Evolutionary conservation across 345 rosid genomes (phyloP), one percentile per base, ranked within the genome.

Genomic region (Raphanus raphanistrum): DNA sequence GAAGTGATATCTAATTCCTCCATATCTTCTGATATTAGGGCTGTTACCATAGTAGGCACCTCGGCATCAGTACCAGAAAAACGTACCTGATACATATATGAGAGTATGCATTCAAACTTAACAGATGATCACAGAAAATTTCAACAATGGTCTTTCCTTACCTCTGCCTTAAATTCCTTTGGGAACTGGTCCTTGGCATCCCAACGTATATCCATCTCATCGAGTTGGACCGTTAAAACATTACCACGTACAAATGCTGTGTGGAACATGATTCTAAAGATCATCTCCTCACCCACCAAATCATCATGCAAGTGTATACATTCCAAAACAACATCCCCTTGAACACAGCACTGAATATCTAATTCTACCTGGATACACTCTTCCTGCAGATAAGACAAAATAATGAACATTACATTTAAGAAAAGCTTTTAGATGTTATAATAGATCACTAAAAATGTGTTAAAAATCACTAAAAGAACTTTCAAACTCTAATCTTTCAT

Each of bases 291-390:
- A 11, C 63, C 84, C 26, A 84, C 80, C 79, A 89, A 76, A 80
- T 90, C 92, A 59, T 91, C 96, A 62, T 86, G 87, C 84, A 89
- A 87, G 80, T 90, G 90, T 83, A 89, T 76, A 72, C 97, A 95
- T 86, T 95, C 99, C 60, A 95, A 80, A 84, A 92, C 98, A 71
- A 95, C 90, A 82, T 95, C 99, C 68, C 99, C 98, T 85, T 90
- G 97, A 73, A 95, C 85, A 63, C 82, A 94, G 79, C 96, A 92
- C 58, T 84, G 88, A 58, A 95, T 79, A 81, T 92, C 96, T 80
- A 91, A 80, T 79, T 92, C 90, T 66, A 90, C 92, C 79, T 86
- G 82, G 70, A 81, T 45, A 71, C 96, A 84, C 74, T 95, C 99
- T 66, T 87, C 91, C 99, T 95, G 93, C 81, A 81, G 48, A 76